Evolutionary conservation across 352 stramenopile genomes (phyloP).

Genomic region (Phytophthora sp.): DNA sequence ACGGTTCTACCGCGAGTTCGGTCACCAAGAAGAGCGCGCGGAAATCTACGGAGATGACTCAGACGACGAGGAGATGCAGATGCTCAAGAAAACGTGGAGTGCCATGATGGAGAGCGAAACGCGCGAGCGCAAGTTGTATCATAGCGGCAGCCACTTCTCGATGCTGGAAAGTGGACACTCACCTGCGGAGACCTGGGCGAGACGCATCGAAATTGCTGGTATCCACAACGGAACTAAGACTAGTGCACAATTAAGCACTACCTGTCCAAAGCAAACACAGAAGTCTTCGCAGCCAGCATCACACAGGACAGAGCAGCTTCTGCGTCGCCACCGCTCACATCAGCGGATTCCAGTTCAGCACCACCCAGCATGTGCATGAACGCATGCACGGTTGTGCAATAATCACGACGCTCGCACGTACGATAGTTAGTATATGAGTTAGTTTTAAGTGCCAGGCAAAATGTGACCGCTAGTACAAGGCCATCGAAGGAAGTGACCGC

Average conservation of each 20-base stretch:
- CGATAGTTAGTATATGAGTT: conserved; percentile 7
- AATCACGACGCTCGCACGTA: conserved; percentile 7
- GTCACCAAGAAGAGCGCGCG: conserved; percentile 19
- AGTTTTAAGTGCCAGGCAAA: not conserved
- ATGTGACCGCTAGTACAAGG: not conserved
- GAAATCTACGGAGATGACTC: conserved; percentile 36
- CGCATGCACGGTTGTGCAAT: not conserved
- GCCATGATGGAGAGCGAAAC: conserved; percentile 58
- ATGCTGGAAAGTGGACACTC: conserved; percentile 35
- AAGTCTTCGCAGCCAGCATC: conserved; percentile 9
- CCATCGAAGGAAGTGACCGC: conserved; percentile 24
- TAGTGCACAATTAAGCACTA: not conserved
- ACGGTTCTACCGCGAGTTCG: conserved; percentile 46
- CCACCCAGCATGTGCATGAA: conserved; percentile 8
- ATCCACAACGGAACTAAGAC: conserved; percentile 25
- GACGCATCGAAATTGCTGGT: conserved; percentile 67
- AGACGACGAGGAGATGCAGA: conserved; percentile 55
- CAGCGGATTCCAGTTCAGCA: conserved; percentile 20
- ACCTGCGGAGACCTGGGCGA: conserved; percentile 45
- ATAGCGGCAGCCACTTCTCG: conserved; percentile 46
- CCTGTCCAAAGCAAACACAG: not conserved
- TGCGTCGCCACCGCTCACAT: conserved; percentile 21
- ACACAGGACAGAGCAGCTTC: conserved; percentile 10
- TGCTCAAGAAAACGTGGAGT: conserved; percentile 64
- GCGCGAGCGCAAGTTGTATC: conserved; percentile 45